Percentiles rank a stretch among this genome's conserved stretches.
phyloP scores from a whole-genome alignment of 257 asterid species.

The Lantana camara region DNA sequence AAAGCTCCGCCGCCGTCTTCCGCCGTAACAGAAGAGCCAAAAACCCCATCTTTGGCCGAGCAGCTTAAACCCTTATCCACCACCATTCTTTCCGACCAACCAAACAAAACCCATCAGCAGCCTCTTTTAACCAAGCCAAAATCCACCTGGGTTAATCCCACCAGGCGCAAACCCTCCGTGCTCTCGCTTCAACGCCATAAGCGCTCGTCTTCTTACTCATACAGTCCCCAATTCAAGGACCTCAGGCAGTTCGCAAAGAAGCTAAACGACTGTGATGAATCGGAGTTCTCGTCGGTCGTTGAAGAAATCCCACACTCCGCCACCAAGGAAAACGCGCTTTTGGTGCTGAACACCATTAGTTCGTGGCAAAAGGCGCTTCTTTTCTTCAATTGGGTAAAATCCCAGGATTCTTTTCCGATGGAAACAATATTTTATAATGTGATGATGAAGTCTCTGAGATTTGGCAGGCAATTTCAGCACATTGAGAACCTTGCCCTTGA shows the following conservation, averaged over 20 bases:
- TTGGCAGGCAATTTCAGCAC: slow-evolving; percentile 77
- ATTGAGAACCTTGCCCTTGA: slow-evolving; percentile 77
- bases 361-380: slow-evolving; percentile 74
- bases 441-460: slow-evolving; percentile 84
- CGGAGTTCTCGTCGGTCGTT: slow-evolving; percentile 52
- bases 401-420: slow-evolving; percentile 58
- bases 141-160: slow-evolving; percentile 93
- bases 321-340: slow-evolving; percentile 65
- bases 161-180: slow-evolving; percentile 78
- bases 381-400: slow-evolving; percentile 76
- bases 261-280: slow-evolving; percentile 67
- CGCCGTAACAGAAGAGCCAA: slow-evolving; percentile 40
- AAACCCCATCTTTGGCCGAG: slow-evolving; percentile 70
- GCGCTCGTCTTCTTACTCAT: slow-evolving; percentile 48
- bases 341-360: slow-evolving; percentile 64
- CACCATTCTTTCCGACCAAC: slow-evolving; percentile 69
- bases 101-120: slow-evolving; percentile 37
- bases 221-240: slow-evolving; percentile 74
- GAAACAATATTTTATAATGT: slow-evolving; percentile 95
- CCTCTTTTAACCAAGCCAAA: slow-evolving; percentile 70
- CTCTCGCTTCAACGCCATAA: slow-evolving; percentile 88
- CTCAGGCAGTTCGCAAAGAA: slow-evolving; percentile 63
- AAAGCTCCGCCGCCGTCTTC: slow-evolving; percentile 41
- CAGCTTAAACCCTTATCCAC: slow-evolving; percentile 81
- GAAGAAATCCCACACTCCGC: slow-evolving; percentile 63